Evolutionary conservation across 345 rosid species (phyloP).

Genomic region (Pistacia atlantica): DNA sequence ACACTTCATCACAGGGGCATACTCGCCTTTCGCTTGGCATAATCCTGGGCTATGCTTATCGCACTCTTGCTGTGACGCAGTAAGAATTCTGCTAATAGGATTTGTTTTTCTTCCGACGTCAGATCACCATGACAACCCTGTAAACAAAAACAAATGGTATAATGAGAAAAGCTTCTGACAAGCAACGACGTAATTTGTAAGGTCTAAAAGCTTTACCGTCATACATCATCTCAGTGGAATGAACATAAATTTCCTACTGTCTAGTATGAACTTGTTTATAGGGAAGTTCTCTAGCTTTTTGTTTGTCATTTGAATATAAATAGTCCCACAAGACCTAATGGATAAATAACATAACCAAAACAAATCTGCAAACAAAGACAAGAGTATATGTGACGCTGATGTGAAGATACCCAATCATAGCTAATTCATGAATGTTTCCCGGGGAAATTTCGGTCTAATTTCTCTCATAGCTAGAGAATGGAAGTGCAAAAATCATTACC

Average conservation of each 20-base stretch:
- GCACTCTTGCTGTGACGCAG: slow-evolving; percentile 83
- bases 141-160: background rate
- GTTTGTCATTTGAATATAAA: background rate
- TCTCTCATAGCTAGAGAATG: background rate
- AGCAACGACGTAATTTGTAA: background rate
- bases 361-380: background rate
- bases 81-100: slow-evolving; percentile 82
- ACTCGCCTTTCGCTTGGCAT: slow-evolving; percentile 56
- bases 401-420: background rate
- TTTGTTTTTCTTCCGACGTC: slow-evolving; percentile 62
- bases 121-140: slow-evolving; percentile 93
- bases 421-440: background rate
- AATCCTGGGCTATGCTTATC: slow-evolving; percentile 63
- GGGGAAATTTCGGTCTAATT: background rate
- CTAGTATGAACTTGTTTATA: background rate
- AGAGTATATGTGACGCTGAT: too few species aligned
- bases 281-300: background rate
- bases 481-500: slow-evolving; percentile 39
- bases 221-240: slow-evolving; percentile 5
- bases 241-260: background rate
- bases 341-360: background rate
- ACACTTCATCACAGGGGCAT: background rate
- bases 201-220: background rate
- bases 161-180: background rate
- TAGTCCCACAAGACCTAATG: background rate